phyloP scores from a whole-genome alignment of 352 stramenopile species.

The Globisporangium middletonii region DNA sequence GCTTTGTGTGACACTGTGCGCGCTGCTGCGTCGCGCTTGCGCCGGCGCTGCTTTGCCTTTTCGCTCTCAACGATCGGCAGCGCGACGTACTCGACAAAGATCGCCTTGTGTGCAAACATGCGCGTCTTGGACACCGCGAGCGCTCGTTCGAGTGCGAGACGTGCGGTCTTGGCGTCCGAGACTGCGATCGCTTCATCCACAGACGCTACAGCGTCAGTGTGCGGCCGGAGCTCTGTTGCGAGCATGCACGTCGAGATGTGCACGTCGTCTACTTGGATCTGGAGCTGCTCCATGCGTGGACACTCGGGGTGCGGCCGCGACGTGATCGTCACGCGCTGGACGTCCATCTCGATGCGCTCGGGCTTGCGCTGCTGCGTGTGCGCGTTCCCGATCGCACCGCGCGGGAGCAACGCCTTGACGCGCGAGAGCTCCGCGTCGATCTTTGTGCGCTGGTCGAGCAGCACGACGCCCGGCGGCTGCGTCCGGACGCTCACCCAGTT shows the following conservation, averaged over 20 bases:
- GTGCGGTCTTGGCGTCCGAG: slow-evolving; percentile 7
- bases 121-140: slow-evolving; percentile 22
- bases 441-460: slow-evolving; percentile 44
- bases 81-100: slow-evolving; percentile 46
- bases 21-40: slow-evolving; percentile 2
- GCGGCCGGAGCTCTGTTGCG: slow-evolving; percentile 12
- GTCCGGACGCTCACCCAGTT: slow-evolving; percentile 52
- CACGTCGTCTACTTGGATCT: slow-evolving; percentile 30
- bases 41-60: slow-evolving; percentile 17
- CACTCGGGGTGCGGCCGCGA: slow-evolving; percentile 42
- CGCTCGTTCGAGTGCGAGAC: slow-evolving; percentile 10
- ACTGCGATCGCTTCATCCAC: slow-evolving; percentile 27
- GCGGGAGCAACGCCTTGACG: slow-evolving; percentile 40
- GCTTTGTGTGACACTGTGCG: neutral
- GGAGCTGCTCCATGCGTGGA: slow-evolving; percentile 38
- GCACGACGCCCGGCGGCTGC: slow-evolving; percentile 22
- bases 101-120: slow-evolving; percentile 22
- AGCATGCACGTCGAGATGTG: slow-evolving; percentile 38
- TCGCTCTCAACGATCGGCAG: slow-evolving; percentile 27
- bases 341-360: slow-evolving; percentile 46
- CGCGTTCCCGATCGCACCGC: slow-evolving; percentile 35
- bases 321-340: slow-evolving; percentile 30
- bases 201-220: slow-evolving; percentile 29
- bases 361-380: slow-evolving; percentile 31
- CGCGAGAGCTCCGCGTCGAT: slow-evolving; percentile 34